Conservation (phyloP, 306 rosid species). For the Quercus rubra region DNA sequence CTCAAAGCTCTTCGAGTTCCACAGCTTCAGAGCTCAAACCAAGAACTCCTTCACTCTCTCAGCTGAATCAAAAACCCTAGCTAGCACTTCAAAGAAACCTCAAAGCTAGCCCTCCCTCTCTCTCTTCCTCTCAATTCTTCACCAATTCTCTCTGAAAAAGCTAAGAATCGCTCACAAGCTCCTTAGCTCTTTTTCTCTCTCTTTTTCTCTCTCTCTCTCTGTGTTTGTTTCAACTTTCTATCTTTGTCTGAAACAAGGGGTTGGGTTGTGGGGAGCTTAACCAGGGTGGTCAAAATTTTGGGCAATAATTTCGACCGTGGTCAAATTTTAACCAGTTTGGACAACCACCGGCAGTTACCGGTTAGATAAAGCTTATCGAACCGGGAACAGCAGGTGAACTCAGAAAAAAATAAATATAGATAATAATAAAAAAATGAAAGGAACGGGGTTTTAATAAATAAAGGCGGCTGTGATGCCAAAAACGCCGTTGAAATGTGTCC, state of each 20-base stretch:
- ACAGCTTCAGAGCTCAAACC: slow-evolving; percentile 18
- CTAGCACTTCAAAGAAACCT: too few species aligned
- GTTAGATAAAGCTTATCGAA: background rate
- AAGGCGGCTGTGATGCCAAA: slow-evolving; percentile 20
- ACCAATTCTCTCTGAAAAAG: background rate
- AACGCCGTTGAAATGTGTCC: slow-evolving; percentile 24
- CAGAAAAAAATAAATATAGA: background rate
- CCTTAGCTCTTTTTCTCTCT: background rate
- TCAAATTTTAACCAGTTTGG: slow-evolving; percentile 40
- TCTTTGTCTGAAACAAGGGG: slow-evolving; percentile 31
- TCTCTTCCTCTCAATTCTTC: background rate
- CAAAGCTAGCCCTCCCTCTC: background rate
- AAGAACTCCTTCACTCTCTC: background rate
- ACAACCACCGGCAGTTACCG: slow-evolving; percentile 47
- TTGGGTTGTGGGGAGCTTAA: slow-evolving; percentile 23
- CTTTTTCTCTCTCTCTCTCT: background rate
- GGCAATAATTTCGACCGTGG: slow-evolving; percentile 59
- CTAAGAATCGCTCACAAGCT: slow-evolving; percentile 32
- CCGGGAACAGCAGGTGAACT: slow-evolving; percentile 39
- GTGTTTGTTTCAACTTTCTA: background rate
- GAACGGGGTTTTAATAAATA: slow-evolving; percentile 10
- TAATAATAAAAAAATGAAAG: slow-evolving; percentile 14
- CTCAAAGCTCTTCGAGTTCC: too few species aligned
- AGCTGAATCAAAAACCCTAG: background rate
- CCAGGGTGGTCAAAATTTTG: slow-evolving; percentile 54